Evolutionary conservation across 192 early-diverging fungal species (phyloP).

Genomic region (Lunasporangiospora selenospora): DNA sequence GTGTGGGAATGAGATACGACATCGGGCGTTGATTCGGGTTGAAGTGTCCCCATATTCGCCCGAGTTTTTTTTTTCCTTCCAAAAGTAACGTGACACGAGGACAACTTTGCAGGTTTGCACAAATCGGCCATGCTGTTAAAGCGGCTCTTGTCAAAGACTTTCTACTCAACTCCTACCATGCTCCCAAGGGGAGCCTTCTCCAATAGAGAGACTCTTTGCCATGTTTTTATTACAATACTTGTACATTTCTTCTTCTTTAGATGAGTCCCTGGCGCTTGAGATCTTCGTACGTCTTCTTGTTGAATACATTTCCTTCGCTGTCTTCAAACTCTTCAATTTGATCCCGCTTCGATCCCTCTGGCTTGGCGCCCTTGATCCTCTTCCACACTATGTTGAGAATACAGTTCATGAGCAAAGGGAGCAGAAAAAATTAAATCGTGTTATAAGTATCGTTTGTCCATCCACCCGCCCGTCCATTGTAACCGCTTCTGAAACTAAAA

Average conservation of each 20-base stretch:
- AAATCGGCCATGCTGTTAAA: no score
- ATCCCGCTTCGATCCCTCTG: conserved; percentile 75
- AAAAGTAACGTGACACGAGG: no score
- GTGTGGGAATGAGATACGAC: not conserved
- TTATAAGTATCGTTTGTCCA: not conserved
- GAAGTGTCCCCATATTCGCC: no score
- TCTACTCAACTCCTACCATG: no score
- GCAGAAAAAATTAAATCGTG: not conserved
- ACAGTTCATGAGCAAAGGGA: not conserved
- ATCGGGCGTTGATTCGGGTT: no score
- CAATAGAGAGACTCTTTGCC: not conserved
- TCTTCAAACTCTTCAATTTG: conserved; percentile 93
- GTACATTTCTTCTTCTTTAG: conserved; percentile 39
- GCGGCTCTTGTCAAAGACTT: no score
- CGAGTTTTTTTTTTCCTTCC: not conserved
- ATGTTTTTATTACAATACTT: not conserved
- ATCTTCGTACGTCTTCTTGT: conserved; percentile 87
- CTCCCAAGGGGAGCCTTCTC: not conserved
- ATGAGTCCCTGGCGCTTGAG: conserved; percentile 85
- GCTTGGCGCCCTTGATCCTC: conserved; percentile 76
- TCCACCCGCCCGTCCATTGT: not conserved
- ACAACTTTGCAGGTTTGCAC: no score
- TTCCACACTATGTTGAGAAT: conserved; percentile 73
- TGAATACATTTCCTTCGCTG: conserved; percentile 83
- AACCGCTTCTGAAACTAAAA: not conserved